Evolutionary conservation across 2,329 filamentous ascomycete genomes (phyloP), one percentile per base, ranked within the genome.

Genomic region (Catunica adiposa): DNA sequence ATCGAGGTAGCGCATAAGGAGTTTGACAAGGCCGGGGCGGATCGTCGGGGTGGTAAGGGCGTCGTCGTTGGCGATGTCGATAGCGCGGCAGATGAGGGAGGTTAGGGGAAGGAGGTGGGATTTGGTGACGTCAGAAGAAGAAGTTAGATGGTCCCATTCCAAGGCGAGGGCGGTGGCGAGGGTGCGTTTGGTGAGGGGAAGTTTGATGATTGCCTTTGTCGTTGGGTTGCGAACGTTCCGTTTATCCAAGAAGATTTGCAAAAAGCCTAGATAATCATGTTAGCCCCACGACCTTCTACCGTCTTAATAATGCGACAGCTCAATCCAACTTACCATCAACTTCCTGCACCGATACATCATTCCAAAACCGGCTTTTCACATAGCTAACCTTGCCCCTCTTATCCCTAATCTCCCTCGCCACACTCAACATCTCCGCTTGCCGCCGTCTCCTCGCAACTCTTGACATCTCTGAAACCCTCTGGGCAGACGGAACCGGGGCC

Each of bases 71-170:
- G 73, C 74, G 56, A 97, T 86, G 65, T 97, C 90, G 29, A 90
- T 68, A 0, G 89, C 90, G 48, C 92, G 83, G 60, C 88, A 87
- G 22, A 83, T 74, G 15, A 96, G 78, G 51, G 87, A 89, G 2
- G 89, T 97, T 60, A 98, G 73, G 14, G 92, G 92, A 61, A 96
- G 90, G 51, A 94, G 79, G 69, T 97, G 88, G 58, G 86, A 80
- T 66, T 84, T 86, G 40, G 89, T 77, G 0, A 89, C 87, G 69
- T 97, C 87, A 65, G 89, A 83, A 2, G 85, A 81, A 14, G 85
- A 86, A 23, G 82, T 77, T 59, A 98, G 77, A 51, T 84, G 74
- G 66, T 96, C 89, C 92, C 92, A 98, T 72, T 98, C 92, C 47
- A 94, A 71, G 2, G 90, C 92, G 60, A 98, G 82, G 56, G 87